Base-by-base conservation (phyloP, 805 yeast genomes). In the Candida namnaoensis region DNA sequence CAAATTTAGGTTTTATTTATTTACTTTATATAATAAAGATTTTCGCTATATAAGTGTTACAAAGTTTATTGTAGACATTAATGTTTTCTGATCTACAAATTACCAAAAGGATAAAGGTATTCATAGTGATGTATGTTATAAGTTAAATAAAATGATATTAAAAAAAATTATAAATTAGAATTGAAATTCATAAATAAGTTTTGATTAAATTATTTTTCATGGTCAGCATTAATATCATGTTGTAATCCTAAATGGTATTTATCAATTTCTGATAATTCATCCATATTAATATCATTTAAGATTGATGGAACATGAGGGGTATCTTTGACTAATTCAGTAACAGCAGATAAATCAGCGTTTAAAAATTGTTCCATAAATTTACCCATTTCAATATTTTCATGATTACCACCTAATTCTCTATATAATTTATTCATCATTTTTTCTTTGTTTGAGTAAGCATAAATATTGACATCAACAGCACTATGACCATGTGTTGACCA, bases 401-500 rank as follows among this genome's bases (percentile, higher is more conserved):
- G 86, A 60, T 82, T 84, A 7, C 97, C 97, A 28, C 72, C 72
- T 41, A 88, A 66, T 10, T 74, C 67, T 19, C 69, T 59, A 43
- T 65, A 57, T 8, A 74, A 50, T 44, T 64, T 46, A 3, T 47
- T 37, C 54, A 62, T 62, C 28, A 78, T 68, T 7, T 62, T 51
- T 38, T 68, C 65, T 25, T 72, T 76, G 51, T 82, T 82, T 30
- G 88, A 73, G 57, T 81, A 74, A 0, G 83, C 96, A 58, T 90
- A 90, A 38, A 91, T 84, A 55, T 91, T 90, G 33, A 90, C 96
- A 61, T 90, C 98, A 13, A 90, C 96, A 0, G 96, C 96, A 19
- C 95, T 81, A 61, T 90, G 98, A 28, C 97, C 98, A 54, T 88
- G 95, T 0, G 97, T 90, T 9, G 95, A 72, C 96, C 96, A 90